Evolutionary conservation across 2,329 filamentous ascomycete genomes (phyloP).

Genomic region (Periglandula ipomoeae): DNA sequence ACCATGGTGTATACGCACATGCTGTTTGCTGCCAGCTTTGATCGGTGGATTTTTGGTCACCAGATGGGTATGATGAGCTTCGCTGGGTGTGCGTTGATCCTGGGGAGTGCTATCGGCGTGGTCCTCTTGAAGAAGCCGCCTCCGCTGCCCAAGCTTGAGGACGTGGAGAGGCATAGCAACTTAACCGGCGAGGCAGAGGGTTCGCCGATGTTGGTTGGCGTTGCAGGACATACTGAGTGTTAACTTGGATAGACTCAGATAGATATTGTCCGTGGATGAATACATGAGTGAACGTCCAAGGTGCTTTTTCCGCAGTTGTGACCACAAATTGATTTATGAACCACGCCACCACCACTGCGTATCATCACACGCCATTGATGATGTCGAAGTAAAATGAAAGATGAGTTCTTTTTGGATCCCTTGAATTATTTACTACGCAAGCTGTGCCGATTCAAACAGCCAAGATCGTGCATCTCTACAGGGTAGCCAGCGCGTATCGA

Average conservation of each 20-base stretch:
- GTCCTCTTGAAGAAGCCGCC: conserved; percentile 32
- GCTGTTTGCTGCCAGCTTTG: conserved; percentile 44
- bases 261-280: too few relatives aligned
- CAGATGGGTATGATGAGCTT: conserved; percentile 40
- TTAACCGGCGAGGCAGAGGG: conserved; percentile 24
- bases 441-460: too few relatives aligned
- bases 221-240: conserved; percentile 17
- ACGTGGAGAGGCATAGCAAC: conserved; percentile 25
- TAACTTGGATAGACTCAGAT: conserved; percentile 6
- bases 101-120: conserved; percentile 44
- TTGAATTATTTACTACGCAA: too few relatives aligned
- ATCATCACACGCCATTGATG: too few relatives aligned
- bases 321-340: too few relatives aligned
- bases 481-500: background rate
- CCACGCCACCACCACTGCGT: too few relatives aligned
- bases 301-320: too few relatives aligned
- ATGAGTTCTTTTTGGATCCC: too few relatives aligned
- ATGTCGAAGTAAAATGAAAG: too few relatives aligned
- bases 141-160: conserved; percentile 21
- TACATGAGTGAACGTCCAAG: too few relatives aligned
- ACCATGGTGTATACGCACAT: conserved; percentile 51
- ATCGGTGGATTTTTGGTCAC: conserved; percentile 43
- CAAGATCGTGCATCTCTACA: too few relatives aligned
- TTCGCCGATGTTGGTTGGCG: conserved; percentile 30
- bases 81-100: conserved; percentile 40